Percentiles rank a stretch among this genome's conserved stretches.
Evolutionary conservation across 768 basidiomycete genomes (phyloP).

Genomic region (Grammothele lineata): DNA sequence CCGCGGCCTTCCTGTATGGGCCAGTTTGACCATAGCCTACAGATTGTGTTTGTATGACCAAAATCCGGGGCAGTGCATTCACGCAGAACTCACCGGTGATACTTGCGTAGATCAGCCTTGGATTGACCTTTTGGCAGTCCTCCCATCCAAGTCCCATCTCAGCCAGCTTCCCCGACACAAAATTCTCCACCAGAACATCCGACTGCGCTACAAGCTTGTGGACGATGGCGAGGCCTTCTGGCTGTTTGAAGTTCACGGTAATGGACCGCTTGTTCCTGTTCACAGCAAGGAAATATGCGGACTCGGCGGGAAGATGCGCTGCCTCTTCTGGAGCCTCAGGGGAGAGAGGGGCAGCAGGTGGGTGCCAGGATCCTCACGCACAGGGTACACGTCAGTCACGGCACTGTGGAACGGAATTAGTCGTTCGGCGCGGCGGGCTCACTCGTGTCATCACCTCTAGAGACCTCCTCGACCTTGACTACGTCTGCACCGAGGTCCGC

Average conservation of each 20-base stretch:
- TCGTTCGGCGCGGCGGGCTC: constrained; percentile 24
- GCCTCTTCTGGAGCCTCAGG: constrained; percentile 45
- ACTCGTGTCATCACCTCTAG: constrained; percentile 88
- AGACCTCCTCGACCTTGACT: constrained; percentile 82
- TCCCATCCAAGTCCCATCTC: constrained; percentile 85
- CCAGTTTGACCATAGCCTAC: constrained; percentile 85
- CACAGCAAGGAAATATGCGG: constrained; percentile 85
- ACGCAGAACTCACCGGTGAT: constrained; percentile 74
- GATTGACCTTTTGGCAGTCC: constrained; percentile 73
- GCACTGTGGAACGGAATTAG: constrained; percentile 11
- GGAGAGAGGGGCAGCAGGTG: constrained; percentile 43
- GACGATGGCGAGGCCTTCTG: constrained; percentile 73
- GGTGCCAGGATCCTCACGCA: constrained; percentile 58
- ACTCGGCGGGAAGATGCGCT: constrained; percentile 76
- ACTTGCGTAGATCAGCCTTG: constrained; percentile 79
- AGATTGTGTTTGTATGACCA: background rate
- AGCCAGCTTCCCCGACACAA: constrained; percentile 78
- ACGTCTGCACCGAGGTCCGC: constrained; percentile 90
- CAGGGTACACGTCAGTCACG: constrained; percentile 4
- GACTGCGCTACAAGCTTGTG: constrained; percentile 65
- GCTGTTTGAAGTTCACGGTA: constrained; percentile 82
- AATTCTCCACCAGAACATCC: constrained; percentile 91
- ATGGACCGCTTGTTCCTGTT: constrained; percentile 90
- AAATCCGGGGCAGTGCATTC: background rate
- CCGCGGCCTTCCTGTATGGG: constrained; percentile 76